Conservation (phyloP, 306 rosid species). For the Medicago ruthenica region DNA sequence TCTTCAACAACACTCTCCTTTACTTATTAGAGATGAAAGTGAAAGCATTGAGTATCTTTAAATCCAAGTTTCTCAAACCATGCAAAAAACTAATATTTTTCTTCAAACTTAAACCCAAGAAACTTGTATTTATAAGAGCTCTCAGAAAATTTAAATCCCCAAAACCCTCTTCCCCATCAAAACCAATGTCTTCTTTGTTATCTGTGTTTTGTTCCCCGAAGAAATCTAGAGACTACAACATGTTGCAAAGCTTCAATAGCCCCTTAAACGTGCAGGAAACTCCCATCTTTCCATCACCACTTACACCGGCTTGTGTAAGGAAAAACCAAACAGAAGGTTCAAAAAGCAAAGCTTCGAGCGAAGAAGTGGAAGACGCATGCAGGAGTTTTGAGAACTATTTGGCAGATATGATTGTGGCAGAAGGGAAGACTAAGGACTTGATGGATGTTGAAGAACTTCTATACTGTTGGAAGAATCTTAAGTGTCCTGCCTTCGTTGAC, state of each 20-base stretch:
- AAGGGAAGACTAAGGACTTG: constrained; percentile 77
- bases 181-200: constrained; percentile 49
- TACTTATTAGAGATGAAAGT: constrained; percentile 61
- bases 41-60: constrained; percentile 69
- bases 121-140: constrained; percentile 56
- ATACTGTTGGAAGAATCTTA: constrained; percentile 80
- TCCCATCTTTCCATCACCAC: constrained; percentile 55
- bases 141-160: constrained; percentile 32
- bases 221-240: constrained; percentile 44
- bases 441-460: constrained; percentile 89
- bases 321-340: constrained; percentile 32
- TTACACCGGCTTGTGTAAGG: constrained; percentile 52
- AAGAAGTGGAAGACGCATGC: constrained; percentile 80
- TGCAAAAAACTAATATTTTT: constrained; percentile 59
- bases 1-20: constrained; percentile 59
- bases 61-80: constrained; percentile 76
- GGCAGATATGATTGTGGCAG: constrained; percentile 90
- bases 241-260: constrained; percentile 39
- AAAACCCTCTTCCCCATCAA: constrained; percentile 29
- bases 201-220: constrained; percentile 49
- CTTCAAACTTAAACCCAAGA: constrained; percentile 66
- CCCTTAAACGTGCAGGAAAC: constrained; percentile 45
- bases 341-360: constrained; percentile 35
- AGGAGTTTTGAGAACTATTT: constrained; percentile 87
- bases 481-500: constrained; percentile 75